Evolutionary conservation across 163 green algal genomes (phyloP), one percentile per base, ranked within the genome.

Genomic region (Chlamydomonas reinhardtii): DNA sequence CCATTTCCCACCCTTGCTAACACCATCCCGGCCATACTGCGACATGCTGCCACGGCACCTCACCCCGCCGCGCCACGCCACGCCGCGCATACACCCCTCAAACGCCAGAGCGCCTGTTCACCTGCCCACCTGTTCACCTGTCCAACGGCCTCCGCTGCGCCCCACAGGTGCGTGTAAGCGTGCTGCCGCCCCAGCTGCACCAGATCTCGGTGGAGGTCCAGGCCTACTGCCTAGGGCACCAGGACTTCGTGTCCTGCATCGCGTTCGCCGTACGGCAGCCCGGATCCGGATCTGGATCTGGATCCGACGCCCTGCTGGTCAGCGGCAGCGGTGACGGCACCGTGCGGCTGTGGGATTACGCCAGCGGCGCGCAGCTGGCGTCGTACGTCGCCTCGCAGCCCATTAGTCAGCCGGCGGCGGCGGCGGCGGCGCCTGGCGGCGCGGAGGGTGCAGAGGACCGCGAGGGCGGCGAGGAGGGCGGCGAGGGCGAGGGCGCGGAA

Each of bases 191-290:
- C 11, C 62, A 92, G 8, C 93, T 88, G 2, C 37, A 91, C 22
- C 85, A 92, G 76, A 91, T 92, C 17, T 89, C 91, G 0, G 92
- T 94, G 73, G 90, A 96, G 76, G 96, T 97, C 77, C 91, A 96
- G 88, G 88, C 35, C 81, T 96, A 93, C 83, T 96, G 94, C 91
- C 76, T 97, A 32, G 94, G 94, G 25, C 94, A 97, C 93, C 91
- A 84, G 22, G 86, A 90, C 22, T 96, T 94, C 82, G 93, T 96
- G 6, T 91, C 89, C 0, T 90, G 75, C 66, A 61, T 79, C 22
- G 76, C 76, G 1, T 91, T 87, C 32, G 80, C 66, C 70, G 64
- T 24, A 84, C 92, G 37, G 78, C 59, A 65, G 59, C 59, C 22
- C 22, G 22, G 59, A 22, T 64, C 56, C 2, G 56, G 20, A 5